phyloP scores from a whole-genome alignment of 768 basidiomycete species.

The Strobilomyces dryophilus region DNA sequence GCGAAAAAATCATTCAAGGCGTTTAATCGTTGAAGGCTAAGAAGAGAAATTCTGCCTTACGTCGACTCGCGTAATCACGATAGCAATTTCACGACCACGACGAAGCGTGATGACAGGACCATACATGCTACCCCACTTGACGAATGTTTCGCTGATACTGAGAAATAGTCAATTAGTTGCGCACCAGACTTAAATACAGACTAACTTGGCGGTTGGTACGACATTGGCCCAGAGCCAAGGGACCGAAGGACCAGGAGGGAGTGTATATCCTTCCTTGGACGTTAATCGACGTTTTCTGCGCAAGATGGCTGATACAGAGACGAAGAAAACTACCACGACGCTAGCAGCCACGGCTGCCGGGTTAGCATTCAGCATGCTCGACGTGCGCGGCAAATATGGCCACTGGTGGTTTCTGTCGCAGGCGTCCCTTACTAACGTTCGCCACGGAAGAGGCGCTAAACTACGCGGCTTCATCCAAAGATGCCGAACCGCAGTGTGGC shows the following conservation, averaged over 20 bases:
- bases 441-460: no score
- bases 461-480: no score
- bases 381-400: no score
- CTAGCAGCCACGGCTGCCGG: neutral
- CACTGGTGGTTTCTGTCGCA: no score
- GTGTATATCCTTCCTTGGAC: constrained; percentile 6
- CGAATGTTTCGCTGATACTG: constrained; percentile 32
- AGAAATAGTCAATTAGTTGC: neutral
- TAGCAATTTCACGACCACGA: constrained; percentile 34
- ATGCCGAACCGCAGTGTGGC: no score
- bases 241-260: constrained; percentile 17
- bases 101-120: constrained; percentile 56
- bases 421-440: no score
- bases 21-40: no score
- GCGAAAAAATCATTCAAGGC: constrained; percentile 2
- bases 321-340: neutral
- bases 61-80: constrained; percentile 18
- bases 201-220: constrained; percentile 11
- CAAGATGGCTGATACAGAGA: neutral
- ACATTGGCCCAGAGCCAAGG: constrained; percentile 6
- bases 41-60: constrained; percentile 5
- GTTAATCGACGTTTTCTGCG: neutral
- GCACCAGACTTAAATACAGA: no score
- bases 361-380: neutral
- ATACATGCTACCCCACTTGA: constrained; percentile 52